phyloP scores from a whole-genome alignment of 2,329 filamentous ascomycete species.

The Mycosphaerella sp. region DNA sequence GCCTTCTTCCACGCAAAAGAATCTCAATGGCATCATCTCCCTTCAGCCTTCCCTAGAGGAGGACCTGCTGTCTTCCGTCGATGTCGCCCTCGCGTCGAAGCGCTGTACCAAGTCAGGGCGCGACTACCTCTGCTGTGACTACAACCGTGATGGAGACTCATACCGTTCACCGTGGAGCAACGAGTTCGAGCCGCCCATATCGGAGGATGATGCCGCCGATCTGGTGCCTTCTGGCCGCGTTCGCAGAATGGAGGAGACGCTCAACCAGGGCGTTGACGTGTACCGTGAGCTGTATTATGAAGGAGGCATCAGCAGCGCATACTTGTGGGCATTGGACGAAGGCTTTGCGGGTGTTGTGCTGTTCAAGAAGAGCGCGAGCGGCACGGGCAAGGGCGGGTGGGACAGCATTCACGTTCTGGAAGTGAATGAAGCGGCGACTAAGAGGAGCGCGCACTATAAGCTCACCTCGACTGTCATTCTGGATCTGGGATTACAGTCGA shows the following conservation, averaged over 20 bases:
- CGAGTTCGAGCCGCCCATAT: conserved; percentile 88
- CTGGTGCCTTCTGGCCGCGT: conserved; percentile 86
- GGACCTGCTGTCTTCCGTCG: conserved; percentile 94
- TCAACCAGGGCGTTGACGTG: conserved; percentile 94
- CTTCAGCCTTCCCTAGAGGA: conserved; percentile 90
- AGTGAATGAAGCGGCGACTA: conserved; percentile 69
- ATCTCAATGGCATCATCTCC: conserved; percentile 81
- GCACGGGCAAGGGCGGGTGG: conserved; percentile 55
- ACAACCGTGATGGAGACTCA: conserved; percentile 97
- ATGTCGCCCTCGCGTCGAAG: conserved; percentile 83
- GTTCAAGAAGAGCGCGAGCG: conserved; percentile 75
- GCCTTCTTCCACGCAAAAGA: conserved; percentile 81
- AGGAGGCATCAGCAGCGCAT: conserved; percentile 90
- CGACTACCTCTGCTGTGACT: conserved; percentile 98
- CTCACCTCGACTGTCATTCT: conserved; percentile 95
- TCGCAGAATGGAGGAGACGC: conserved; percentile 84
- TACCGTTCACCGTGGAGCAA: conserved; percentile 99
- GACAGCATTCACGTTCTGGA: conserved; percentile 99
- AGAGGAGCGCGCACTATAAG: conserved; percentile 91
- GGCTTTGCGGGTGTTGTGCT: conserved; percentile 94
- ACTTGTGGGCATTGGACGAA: conserved; percentile 97
- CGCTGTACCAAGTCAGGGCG: conserved; percentile 83
- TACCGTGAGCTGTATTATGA: conserved; percentile 97
- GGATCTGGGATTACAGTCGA: conserved; percentile 64
- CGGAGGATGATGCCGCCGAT: conserved; percentile 65